Percentiles rank a stretch among this genome's conserved stretches.
Conservation (phyloP, 495 filamentous ascomycete species). For the Xylaria telfairii region DNA sequence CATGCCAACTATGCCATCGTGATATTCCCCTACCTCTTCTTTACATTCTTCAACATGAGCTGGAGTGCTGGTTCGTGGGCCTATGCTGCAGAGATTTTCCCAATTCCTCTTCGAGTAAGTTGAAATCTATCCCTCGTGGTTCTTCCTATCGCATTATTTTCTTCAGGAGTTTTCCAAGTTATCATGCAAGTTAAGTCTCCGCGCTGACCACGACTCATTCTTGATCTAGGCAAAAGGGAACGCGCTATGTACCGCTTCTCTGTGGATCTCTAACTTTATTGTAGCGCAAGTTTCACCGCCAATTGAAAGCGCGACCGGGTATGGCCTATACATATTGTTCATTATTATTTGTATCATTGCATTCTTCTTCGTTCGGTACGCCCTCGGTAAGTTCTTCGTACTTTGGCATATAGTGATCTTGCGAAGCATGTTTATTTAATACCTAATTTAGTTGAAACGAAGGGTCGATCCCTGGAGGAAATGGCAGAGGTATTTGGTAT, state of each 20-base stretch:
- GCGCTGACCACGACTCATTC: background rate
- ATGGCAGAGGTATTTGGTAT: constrained; percentile 25
- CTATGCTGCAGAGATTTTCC: constrained; percentile 40
- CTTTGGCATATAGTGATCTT: background rate
- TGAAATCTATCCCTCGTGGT: background rate
- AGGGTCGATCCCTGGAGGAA: constrained; percentile 20
- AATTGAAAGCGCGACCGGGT: constrained; percentile 36
- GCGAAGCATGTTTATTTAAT: background rate
- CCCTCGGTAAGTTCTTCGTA: constrained; percentile 29
- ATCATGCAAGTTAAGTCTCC: background rate
- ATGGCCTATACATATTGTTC: constrained; percentile 38
- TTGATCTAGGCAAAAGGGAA: constrained; percentile 36
- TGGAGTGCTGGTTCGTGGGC: constrained; percentile 42
- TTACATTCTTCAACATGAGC: constrained; percentile 40
- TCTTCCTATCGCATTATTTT: background rate
- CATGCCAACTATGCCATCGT: constrained; percentile 35
- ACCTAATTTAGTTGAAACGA: background rate
- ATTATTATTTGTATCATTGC: constrained; percentile 34
- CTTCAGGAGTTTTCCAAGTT: background rate
- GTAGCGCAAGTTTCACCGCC: constrained; percentile 38
- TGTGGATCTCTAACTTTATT: constrained; percentile 39
- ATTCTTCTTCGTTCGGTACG: constrained; percentile 36
- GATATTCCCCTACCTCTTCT: constrained; percentile 39
- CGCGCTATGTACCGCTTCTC: constrained; percentile 37
- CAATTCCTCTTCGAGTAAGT: constrained; percentile 33